Evolutionary conservation across 2,329 filamentous ascomycete species (phyloP).

Genomic region (Leptographium flavum): DNA sequence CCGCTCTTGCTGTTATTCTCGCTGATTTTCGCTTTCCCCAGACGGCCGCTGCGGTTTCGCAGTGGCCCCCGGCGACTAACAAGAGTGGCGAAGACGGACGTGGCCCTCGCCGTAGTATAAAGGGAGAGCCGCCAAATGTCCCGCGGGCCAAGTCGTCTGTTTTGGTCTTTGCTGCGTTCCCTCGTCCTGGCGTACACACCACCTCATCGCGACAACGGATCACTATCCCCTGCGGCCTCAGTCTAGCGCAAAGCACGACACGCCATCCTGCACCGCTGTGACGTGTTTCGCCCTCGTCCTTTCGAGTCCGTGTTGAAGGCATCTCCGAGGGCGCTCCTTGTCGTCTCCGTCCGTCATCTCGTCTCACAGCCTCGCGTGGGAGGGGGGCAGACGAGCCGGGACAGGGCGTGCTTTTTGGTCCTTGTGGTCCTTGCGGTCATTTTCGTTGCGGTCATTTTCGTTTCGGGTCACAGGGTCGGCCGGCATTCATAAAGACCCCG

Average conservation of each 20-base stretch:
- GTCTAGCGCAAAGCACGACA: not conserved
- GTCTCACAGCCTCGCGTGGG: not conserved
- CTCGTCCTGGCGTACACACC: no score
- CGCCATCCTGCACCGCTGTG: slow-evolving; percentile 8
- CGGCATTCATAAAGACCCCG: not conserved
- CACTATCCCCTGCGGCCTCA: not conserved
- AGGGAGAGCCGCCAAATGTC: not conserved
- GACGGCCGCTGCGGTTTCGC: no score
- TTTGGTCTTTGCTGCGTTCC: no score
- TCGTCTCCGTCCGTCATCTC: not conserved
- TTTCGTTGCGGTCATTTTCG: no score
- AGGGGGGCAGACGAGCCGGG: no score
- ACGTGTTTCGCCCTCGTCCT: not conserved
- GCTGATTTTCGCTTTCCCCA: not conserved
- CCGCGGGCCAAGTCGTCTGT: no score
- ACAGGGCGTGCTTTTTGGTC: no score
- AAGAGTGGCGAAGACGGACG: slow-evolving; percentile 5
- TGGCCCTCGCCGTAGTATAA: not conserved
- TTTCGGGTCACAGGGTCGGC: not conserved
- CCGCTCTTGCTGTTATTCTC: not conserved
- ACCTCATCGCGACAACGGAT: not conserved
- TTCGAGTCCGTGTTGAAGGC: not conserved
- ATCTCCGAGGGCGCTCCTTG: no score
- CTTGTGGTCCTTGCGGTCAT: no score
- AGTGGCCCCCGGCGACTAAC: no score